Conservation (phyloP, 2,329 filamentous ascomycete genomes). For the Epichloe baconii region DNA sequence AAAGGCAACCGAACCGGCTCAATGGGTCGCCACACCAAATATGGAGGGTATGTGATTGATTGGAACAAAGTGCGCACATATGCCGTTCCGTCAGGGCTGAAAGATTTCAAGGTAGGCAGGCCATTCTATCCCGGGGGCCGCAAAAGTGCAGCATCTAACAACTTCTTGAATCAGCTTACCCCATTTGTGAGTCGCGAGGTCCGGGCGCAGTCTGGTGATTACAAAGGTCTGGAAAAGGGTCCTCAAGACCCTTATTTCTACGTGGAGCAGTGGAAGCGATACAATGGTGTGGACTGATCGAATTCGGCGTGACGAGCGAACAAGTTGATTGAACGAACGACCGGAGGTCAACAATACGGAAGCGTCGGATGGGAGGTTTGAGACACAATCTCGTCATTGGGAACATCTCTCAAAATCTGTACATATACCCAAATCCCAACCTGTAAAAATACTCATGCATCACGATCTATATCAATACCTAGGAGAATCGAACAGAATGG, state of each 20-base stretch:
- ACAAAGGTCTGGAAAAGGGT: slow-evolving; percentile 38
- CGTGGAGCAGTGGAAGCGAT: slow-evolving; percentile 52
- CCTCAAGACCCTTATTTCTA: slow-evolving; percentile 50
- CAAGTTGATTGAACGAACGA: not conserved
- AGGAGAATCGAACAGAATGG: not conserved
- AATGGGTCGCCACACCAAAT: slow-evolving; percentile 74
- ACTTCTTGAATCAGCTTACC: slow-evolving; percentile 45
- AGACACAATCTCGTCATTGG: not conserved
- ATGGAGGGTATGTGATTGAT: slow-evolving; percentile 74
- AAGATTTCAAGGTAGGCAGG: slow-evolving; percentile 55
- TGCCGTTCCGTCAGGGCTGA: slow-evolving; percentile 55
- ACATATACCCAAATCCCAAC: not conserved
- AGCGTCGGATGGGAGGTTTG: not conserved
- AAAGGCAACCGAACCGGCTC: slow-evolving; percentile 85
- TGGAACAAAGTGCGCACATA: slow-evolving; percentile 85
- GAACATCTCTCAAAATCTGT: not conserved
- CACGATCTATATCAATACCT: not conserved
- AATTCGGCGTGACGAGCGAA: slow-evolving; percentile 10
- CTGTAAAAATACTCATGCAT: not conserved
- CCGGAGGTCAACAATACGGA: not conserved
- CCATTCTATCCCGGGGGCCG: not conserved
- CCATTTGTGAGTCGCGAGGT: slow-evolving; percentile 62
- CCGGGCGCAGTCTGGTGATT: slow-evolving; percentile 37
- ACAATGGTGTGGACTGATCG: slow-evolving; percentile 45
- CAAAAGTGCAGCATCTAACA: slow-evolving; percentile 8